Evolutionary conservation across 306 rosid species (phyloP), one percentile per base, ranked within the genome.

Genomic region (Trifolium repens): DNA sequence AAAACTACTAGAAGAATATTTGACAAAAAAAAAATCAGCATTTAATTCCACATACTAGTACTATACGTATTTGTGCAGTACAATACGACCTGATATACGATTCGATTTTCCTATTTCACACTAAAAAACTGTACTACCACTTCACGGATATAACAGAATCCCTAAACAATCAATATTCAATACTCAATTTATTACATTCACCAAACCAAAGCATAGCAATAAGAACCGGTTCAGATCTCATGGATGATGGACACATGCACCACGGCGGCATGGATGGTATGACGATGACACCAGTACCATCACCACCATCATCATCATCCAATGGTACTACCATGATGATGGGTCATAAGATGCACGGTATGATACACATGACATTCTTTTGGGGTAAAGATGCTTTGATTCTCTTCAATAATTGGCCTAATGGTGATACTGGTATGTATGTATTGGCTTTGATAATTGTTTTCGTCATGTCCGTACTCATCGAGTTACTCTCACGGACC

Each of bases 301-400:
- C 66, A 59, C 27, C 30, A 27, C 30, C 30, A 27, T 2, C 30
- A 27, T 27, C 30, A 27, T 22, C 24, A 10, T 62, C 53, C 60
- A 57, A 73, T 5, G 76, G 68, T 54, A 44, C 1, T 55, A 58
- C 2, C 64, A 57, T 6, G 46, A 17, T 0, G 68, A 77, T 39
- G 67, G 68, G 37, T 2, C 79, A 76, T 8, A 35, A 69, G 78
- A 83, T 61, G 80, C 73, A 49, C 26, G 14, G 72, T 0, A 83
- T 24, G 82, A 88, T 85, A 96, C 98, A 94, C 88, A 91, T 94
- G 98, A 84, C 90, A 70, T 89, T 94, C 85, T 91, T 84, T 71
- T 94, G 98, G 97, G 97, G 98, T 7, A 79, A 79, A 2, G 70
- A 84, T 3, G 72, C 90, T 0, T 77, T 86, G 71, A 78, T 94